Conservation (phyloP, 257 asterid species). For the Eustoma russellianum region DNA sequence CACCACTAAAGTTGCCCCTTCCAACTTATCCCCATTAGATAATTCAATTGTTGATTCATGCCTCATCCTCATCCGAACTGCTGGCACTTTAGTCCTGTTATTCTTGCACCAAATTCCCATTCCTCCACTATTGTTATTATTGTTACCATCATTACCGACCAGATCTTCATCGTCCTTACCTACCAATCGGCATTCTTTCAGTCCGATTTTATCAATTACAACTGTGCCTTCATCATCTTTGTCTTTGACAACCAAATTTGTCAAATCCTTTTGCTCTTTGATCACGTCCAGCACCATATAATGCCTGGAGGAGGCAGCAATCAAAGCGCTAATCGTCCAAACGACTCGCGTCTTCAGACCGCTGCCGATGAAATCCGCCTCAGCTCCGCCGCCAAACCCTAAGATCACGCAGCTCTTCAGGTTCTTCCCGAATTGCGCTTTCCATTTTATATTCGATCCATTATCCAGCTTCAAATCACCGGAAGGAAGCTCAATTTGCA, state of each 20-base stretch:
- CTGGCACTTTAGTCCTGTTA: slow-evolving; percentile 50
- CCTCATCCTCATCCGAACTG: slow-evolving; percentile 56
- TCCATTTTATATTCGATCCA: slow-evolving; percentile 44
- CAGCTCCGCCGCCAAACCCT: slow-evolving; percentile 28
- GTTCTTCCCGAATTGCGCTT: slow-evolving; percentile 44
- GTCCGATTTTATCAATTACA: slow-evolving; percentile 38
- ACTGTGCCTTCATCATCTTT: slow-evolving; percentile 45
- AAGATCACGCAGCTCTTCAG: slow-evolving; percentile 47
- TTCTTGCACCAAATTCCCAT: slow-evolving; percentile 48
- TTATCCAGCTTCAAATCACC: slow-evolving; percentile 44
- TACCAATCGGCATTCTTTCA: slow-evolving; percentile 31
- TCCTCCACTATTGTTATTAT: slow-evolving; percentile 3
- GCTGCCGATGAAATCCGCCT: slow-evolving; percentile 22
- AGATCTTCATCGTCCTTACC: slow-evolving; percentile 22
- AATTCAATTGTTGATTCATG: slow-evolving; percentile 42
- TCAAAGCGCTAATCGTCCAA: slow-evolving; percentile 59
- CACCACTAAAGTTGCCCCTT: slow-evolving; percentile 56
- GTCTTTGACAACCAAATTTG: slow-evolving; percentile 33
- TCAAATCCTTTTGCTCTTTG: slow-evolving; percentile 33
- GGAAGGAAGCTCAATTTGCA: slow-evolving; percentile 49
- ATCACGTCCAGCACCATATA: slow-evolving; percentile 46
- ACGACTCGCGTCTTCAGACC: slow-evolving; percentile 54
- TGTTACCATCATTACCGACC: not conserved
- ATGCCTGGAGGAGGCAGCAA: slow-evolving; percentile 61
- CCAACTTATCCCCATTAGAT: slow-evolving; percentile 31